Base-by-base conservation (phyloP, 225 moss, liverwort and hornwort genomes). In the Anthoceros angustus region DNA sequence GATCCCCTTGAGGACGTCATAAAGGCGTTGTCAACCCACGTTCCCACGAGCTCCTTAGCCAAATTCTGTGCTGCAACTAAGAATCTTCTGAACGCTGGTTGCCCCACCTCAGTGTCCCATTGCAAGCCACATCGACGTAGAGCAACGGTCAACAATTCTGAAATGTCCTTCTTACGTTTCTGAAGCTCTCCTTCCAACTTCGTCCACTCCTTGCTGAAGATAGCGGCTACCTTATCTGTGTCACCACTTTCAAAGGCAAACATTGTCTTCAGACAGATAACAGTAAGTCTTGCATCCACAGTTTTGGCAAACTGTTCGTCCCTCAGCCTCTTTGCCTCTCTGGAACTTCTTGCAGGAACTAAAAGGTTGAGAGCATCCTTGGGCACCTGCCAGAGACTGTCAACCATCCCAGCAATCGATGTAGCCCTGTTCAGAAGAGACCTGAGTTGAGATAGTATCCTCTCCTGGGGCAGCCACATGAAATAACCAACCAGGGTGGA, bases 401-500 rank as follows among this genome's bases (percentile, higher is more conserved):
- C 74, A 5, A 74, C 38, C 15, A 65, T 62, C 18, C 65, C 62
- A 7, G n/a, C 41, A 40, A 69, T 66, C 6, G 70, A 61, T 66
- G 66, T 66, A 24, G 66, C 74, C 48, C 62, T 45, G 42, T 74
- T 69, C 3, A 74, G 21, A 6, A 74, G 15, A 42, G 66, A 20
- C 40, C 41, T 6, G 9, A 75, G 42, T 39, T 24, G 39, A 11
- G 75, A 43, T 6, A 75, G 46, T 38, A 67, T n/a, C 15, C 25
- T 63, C 39, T 75, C 67, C 42, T 71, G 75, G 6, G 75, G 75
- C 42, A 75, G 60, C 39, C 68, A 67, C 71, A 75, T 67, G 42
- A 75, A 70, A 16, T 75, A 75, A 10, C 75, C 75, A 26, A 75
- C 62, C 40, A 75, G 41, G 4, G 42, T 42, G 20, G 67, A 67